phyloP scores from a whole-genome alignment of 2,329 filamentous ascomycete genomes.

The Gremmenia infestans region DNA sequence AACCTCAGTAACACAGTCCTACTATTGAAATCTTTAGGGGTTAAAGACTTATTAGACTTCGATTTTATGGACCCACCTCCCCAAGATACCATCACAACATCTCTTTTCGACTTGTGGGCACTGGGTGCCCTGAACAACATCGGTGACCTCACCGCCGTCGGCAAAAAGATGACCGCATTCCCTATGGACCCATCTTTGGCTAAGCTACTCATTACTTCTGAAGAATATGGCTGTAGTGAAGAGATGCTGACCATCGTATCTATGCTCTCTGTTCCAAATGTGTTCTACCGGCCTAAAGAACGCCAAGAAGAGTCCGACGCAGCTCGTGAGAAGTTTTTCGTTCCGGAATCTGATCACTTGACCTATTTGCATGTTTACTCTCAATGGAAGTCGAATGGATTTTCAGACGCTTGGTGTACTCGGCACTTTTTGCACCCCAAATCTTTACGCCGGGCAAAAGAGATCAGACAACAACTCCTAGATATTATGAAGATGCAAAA shows the following conservation, averaged over 20 bases:
- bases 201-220: slow-evolving; percentile 88
- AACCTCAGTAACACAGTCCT: slow-evolving; percentile 94
- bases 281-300: slow-evolving; percentile 96
- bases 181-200: slow-evolving; percentile 96
- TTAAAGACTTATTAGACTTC: slow-evolving; percentile 91
- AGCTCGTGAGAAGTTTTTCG: slow-evolving; percentile 95
- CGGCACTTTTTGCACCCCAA: slow-evolving; percentile 96
- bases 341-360: slow-evolving; percentile 93
- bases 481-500: slow-evolving; percentile 95
- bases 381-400: slow-evolving; percentile 89
- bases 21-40: slow-evolving; percentile 87
- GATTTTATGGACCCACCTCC: slow-evolving; percentile 99
- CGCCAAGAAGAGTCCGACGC: slow-evolving; percentile 94
- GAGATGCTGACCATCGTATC: slow-evolving; percentile 98
- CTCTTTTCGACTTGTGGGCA: slow-evolving; percentile 95
- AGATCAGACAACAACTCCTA: slow-evolving; percentile 87
- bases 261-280: slow-evolving; percentile 93
- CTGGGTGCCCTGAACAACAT: slow-evolving; percentile 90
- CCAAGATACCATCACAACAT: slow-evolving; percentile 95
- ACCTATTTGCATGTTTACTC: slow-evolving; percentile 94
- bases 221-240: slow-evolving; percentile 87
- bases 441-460: slow-evolving; percentile 81
- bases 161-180: slow-evolving; percentile 91
- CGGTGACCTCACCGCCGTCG: slow-evolving; percentile 82
- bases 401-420: slow-evolving; percentile 85